Evolutionary conservation across 2,329 filamentous ascomycete species (phyloP), one percentile per base, ranked within the genome.

Genomic region (Colletotrichum orchidophilum): DNA sequence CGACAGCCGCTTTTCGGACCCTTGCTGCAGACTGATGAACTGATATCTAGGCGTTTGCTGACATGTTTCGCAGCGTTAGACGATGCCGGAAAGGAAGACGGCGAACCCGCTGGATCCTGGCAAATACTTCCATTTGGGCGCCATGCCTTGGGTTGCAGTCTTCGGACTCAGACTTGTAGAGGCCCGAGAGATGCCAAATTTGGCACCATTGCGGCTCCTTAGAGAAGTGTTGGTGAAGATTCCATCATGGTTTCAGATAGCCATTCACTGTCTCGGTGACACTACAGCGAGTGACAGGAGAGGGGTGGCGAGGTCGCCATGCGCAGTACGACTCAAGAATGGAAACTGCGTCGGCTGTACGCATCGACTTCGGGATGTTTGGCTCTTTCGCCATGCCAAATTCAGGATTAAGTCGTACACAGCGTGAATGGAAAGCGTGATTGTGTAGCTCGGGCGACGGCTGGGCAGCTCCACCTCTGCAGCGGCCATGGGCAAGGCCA

Each of bases 311-410:
- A 72, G 64, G 57, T 72, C 60, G 67, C 61, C 69, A 69, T 71
- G 64, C 64, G 60, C 27, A 65, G 77, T 76, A 74, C 66, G 71
- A 76, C 76, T 73, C 73, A 64, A 71, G 72, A 75, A 42, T 52
- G 74, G 74, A 75, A 63, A 64, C 62, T 49, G 68, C 58, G 71
- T 63, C 79, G 79, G 79, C 74, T 80, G 76, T 79, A 73, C 77
- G 78, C 80, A 78, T 78, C 74, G 79, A 79, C 77, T 78, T 78
- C 78, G 80, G 80, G 78, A 72, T 66, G 57, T 73, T 73, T 72
- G 63, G 76, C 75, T 77, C 75, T 75, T 75, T 74, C 75, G 75
- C 72, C 75, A 77, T 75, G 76, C 75, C 75, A 76, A 74, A 74
- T 73, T 74, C 75, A 73, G 72, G 64, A 66, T 52, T 46, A 53